Evolutionary conservation across 2,329 filamentous ascomycete genomes (phyloP).

Genomic region (Apiospora hydei): DNA sequence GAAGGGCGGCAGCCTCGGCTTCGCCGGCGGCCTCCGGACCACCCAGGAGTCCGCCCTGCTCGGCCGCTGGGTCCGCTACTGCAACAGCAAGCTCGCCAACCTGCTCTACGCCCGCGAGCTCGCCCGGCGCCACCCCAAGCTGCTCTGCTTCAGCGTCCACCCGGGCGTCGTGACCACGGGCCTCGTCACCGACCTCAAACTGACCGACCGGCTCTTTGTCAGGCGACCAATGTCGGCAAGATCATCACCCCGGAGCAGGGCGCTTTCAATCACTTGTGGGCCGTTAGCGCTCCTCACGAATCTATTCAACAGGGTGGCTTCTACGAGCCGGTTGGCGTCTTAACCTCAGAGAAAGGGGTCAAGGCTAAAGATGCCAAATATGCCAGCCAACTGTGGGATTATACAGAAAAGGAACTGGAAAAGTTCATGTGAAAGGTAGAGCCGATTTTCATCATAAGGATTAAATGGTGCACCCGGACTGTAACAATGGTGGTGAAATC

Average conservation of each 20-base stretch:
- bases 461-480: no score
- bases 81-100: conserved; percentile 34
- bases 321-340: conserved; percentile 27
- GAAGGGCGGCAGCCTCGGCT: conserved; percentile 27
- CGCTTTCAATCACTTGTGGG: conserved; percentile 15
- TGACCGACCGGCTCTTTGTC: conserved; percentile 7
- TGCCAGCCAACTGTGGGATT: conserved; percentile 28
- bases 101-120: conserved; percentile 28
- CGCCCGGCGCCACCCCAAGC: conserved; percentile 40
- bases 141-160: conserved; percentile 24
- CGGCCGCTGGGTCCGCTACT: conserved; percentile 34
- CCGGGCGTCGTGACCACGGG: conserved; percentile 27
- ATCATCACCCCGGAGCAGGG: conserved; percentile 21
- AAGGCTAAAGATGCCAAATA: conserved; percentile 26
- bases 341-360: conserved; percentile 6
- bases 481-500: background rate
- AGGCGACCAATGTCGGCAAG: background rate
- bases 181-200: conserved; percentile 23
- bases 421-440: background rate
- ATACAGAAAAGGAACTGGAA: conserved; percentile 27
- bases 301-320: conserved; percentile 27
- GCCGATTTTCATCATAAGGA: no score
- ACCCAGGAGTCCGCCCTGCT: conserved; percentile 28
- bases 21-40: conserved; percentile 22
- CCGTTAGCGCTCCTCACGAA: background rate